Evolutionary conservation across 1,284 basidiomycete species (phyloP), one percentile per base, ranked within the genome.

Genomic region (Meripilus lineatus): DNA sequence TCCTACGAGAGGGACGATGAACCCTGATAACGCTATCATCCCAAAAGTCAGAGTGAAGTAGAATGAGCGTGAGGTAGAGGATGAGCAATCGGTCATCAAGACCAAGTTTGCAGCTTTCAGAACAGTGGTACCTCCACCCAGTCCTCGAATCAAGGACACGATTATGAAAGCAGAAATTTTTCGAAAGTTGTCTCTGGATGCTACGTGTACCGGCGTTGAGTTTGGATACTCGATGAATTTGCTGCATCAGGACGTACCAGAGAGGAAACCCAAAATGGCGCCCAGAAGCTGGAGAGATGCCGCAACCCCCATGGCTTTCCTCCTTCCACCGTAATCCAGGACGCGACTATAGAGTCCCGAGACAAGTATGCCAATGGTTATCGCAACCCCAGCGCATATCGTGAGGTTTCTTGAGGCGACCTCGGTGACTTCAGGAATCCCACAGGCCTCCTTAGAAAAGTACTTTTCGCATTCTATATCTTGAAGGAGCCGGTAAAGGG

Each of bases 381-480:
- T 42, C 8, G 36, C 13, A 22, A 45, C 15, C 6, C 26, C 32
- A 2, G 28, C 17, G 23, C 42, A 45, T 8, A 42, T 21, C 10
- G 43, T 44, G 18, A 45, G 25, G 38, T 44, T 40, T 14, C 33
- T 26, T 6, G 47, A 38, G 22, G 38, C 33, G 15, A 44, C 47
- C 32, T 42, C 23, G 22, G 37, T 25, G 5, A 49, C 47, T n/a
- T 22, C 47, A 49, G 39, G 48, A 6, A 38, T n/a, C 21, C 38
- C 28, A 5, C 37, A 28, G 24, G 28, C 24, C 23, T 17, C n/a
- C 17, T 14, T 14, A 45, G 42, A 22, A 45, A 24, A 11, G 26
- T 46, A 42, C 22, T 18, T 17, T 28, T 40, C 22, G 45, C 47
- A 30, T 54, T 39, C 38, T 3, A 45, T n/a, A 13, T 38, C 39